phyloP scores from a whole-genome alignment of 2,329 filamentous ascomycete species.

The Graphiopsis chlorocephala region DNA sequence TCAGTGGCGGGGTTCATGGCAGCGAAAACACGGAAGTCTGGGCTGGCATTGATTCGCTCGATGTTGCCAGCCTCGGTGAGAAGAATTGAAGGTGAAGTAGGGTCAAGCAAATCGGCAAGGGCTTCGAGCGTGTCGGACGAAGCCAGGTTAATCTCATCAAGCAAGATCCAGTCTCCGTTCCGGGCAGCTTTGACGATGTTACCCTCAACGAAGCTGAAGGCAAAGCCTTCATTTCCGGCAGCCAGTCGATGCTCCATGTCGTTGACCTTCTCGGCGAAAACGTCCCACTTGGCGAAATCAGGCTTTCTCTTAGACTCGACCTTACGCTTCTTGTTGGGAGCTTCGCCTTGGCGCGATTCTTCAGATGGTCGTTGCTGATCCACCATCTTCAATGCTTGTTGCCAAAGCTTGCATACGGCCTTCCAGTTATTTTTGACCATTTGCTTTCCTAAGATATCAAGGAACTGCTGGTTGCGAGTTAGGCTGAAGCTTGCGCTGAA shows the following conservation, averaged over 20 bases:
- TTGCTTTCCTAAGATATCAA: conserved; percentile 75
- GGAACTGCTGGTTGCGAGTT: conserved; percentile 82
- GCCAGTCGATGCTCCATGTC: conserved; percentile 79
- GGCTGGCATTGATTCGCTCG: conserved; percentile 83
- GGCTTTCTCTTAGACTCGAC: conserved; percentile 51
- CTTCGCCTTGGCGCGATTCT: conserved; percentile 50
- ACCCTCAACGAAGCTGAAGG: conserved; percentile 93
- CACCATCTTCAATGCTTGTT: conserved; percentile 85
- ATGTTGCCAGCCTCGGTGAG: conserved; percentile 92
- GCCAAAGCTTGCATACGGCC: conserved; percentile 82
- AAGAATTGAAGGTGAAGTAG: conserved; percentile 74
- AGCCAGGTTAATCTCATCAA: conserved; percentile 96
- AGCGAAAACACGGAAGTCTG: conserved; percentile 92
- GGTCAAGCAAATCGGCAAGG: conserved; percentile 81
- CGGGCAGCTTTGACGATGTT: conserved; percentile 94
- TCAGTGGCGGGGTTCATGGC: conserved; percentile 99
- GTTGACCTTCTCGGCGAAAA: conserved; percentile 70
- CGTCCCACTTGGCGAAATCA: conserved; percentile 68
- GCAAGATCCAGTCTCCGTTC: conserved; percentile 93
- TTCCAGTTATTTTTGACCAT: conserved; percentile 82
- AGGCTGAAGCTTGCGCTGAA: conserved; percentile 84
- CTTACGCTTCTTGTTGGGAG: conserved; percentile 70
- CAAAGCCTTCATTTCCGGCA: conserved; percentile 71
- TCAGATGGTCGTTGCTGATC: conserved; percentile 54
- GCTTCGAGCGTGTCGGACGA: conserved; percentile 93